Conservation (phyloP, 2,329 filamentous ascomycete species). For the Dothistroma septosporum region DNA sequence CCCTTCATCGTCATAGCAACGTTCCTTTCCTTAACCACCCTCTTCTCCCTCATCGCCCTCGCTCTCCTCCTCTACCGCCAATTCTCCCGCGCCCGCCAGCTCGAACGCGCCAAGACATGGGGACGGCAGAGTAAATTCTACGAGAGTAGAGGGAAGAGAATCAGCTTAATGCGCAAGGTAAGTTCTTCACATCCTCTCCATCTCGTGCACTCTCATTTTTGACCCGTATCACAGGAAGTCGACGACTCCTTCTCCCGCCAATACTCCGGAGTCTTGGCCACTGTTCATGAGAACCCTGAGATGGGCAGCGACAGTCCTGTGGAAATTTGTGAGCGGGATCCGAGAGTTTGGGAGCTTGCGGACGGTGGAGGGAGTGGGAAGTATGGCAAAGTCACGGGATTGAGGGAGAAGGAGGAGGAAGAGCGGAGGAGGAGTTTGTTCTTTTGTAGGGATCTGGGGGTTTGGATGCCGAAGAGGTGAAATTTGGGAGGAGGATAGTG, state of each 20-base stretch:
- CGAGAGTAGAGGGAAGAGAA: slow-evolving; percentile 11
- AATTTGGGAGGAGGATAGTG: not conserved
- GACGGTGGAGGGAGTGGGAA: slow-evolving; percentile 15
- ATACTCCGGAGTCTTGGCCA: slow-evolving; percentile 24
- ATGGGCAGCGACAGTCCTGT: slow-evolving; percentile 27
- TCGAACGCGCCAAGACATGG: slow-evolving; percentile 20
- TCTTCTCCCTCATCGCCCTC: slow-evolving; percentile 22
- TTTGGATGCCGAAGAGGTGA: slow-evolving; percentile 28
- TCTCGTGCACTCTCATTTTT: not conserved
- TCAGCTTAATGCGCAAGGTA: slow-evolving; percentile 25
- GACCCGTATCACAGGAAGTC: slow-evolving; percentile 9
- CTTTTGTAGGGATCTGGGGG: slow-evolving; percentile 24
- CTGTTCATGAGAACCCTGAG: slow-evolving; percentile 28
- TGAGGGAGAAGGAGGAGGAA: slow-evolving; percentile 1
- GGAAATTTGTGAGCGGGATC: slow-evolving; percentile 21
- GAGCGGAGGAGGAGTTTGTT: slow-evolving; percentile 24
- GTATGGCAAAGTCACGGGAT: not conserved
- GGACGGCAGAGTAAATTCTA: slow-evolving; percentile 23
- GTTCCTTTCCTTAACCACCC: slow-evolving; percentile 21
- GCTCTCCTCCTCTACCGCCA: slow-evolving; percentile 21
- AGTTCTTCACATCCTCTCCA: not conserved
- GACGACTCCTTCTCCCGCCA: slow-evolving; percentile 25
- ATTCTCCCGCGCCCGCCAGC: slow-evolving; percentile 14
- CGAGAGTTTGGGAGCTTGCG: slow-evolving; percentile 22
- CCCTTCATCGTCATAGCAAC: slow-evolving; percentile 25